phyloP scores from a whole-genome alignment of 2,329 filamentous ascomycete species.

The Sclerotinia sclerotiorum region DNA sequence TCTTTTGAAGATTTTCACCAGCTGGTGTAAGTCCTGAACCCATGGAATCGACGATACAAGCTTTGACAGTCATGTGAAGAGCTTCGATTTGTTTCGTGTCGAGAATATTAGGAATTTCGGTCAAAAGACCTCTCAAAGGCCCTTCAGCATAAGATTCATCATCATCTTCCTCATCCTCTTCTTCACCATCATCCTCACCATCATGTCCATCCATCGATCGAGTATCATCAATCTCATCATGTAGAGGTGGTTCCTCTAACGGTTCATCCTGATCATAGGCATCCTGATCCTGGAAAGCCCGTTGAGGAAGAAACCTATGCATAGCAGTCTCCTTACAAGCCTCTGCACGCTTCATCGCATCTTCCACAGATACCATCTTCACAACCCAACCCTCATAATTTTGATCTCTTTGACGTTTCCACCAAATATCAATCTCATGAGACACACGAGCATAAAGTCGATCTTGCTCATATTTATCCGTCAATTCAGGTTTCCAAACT shows the following conservation, averaged over 20 bases:
- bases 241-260: constrained; percentile 46
- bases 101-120: constrained; percentile 90
- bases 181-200: constrained; percentile 57
- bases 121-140: constrained; percentile 78
- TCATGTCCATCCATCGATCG: constrained; percentile 44
- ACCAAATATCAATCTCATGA: constrained; percentile 65
- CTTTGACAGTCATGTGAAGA: constrained; percentile 95
- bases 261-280: constrained; percentile 52
- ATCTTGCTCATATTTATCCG: constrained; percentile 60
- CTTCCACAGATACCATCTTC: constrained; percentile 60
- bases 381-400: constrained; percentile 60
- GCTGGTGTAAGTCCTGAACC: constrained; percentile 66
- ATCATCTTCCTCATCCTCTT: constrained; percentile 68
- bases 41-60: constrained; percentile 82
- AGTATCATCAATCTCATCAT: constrained; percentile 51
- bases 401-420: constrained; percentile 59
- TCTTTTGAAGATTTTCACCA: constrained; percentile 84
- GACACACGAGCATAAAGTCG: constrained; percentile 60
- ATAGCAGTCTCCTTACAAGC: constrained; percentile 60
- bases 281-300: constrained; percentile 39
- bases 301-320: constrained; percentile 46
- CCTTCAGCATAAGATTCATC: constrained; percentile 79
- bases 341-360: constrained; percentile 56
- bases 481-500: constrained; percentile 45
- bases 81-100: constrained; percentile 95